Evolutionary conservation across 306 rosid species (phyloP).

Genomic region (Trifolium repens): DNA sequence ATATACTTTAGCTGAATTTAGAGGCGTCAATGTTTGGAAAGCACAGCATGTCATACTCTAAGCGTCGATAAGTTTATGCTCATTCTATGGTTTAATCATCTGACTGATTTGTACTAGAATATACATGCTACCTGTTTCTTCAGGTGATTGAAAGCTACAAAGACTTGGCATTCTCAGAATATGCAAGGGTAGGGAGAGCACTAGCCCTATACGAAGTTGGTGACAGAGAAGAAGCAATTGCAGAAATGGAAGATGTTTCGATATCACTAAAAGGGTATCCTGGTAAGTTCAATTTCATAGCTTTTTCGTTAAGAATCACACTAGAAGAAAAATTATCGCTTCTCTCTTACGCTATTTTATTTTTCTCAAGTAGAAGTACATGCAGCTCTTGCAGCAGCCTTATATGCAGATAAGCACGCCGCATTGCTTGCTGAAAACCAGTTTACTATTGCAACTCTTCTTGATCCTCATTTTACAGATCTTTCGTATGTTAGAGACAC

Average conservation of each 20-base stretch:
- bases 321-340: slow-evolving; percentile 31
- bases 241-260: slow-evolving; percentile 87
- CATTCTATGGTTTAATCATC: slow-evolving; percentile 18
- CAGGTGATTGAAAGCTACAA: slow-evolving; percentile 83
- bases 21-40: background rate
- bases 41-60: no score
- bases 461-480: slow-evolving; percentile 81
- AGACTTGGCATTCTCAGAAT: slow-evolving; percentile 83
- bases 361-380: slow-evolving; percentile 64
- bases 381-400: slow-evolving; percentile 92
- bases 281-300: background rate
- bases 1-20: background rate
- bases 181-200: slow-evolving; percentile 92
- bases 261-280: no score
- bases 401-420: slow-evolving; percentile 78
- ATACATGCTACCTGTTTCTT: slow-evolving; percentile 16
- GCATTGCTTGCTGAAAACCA: slow-evolving; percentile 82
- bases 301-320: slow-evolving; percentile 9
- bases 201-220: slow-evolving; percentile 79
- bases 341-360: slow-evolving; percentile 39
- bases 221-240: slow-evolving; percentile 82
- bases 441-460: slow-evolving; percentile 79
- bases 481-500: slow-evolving; percentile 75
- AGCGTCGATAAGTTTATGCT: background rate
- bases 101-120: background rate